These are phyloP conservation scores for Eragrostis nindensis DNA, from an alignment of 176 grass and related monocot genomes.

Conservation along the genomic window DNA sequence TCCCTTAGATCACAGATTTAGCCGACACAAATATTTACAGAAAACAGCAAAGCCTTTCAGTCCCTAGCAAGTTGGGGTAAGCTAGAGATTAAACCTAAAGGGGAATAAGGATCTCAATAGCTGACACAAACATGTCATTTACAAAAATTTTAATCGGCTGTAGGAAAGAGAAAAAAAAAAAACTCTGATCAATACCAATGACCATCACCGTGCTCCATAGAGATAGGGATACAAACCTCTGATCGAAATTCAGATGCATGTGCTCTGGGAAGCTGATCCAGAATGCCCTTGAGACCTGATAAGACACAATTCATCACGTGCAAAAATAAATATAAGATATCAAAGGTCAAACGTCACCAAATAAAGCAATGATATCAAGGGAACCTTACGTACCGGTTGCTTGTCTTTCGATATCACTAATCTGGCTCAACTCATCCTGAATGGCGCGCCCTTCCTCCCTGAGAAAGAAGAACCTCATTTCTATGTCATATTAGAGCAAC, in stretches of 20 bases:
- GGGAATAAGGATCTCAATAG: no score
- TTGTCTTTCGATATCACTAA: slow-evolving; percentile 57
- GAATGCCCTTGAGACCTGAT: slow-evolving; percentile 53
- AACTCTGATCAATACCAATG: background rate
- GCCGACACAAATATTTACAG: background rate
- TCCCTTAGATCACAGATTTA: background rate
- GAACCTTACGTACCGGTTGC: slow-evolving; percentile 49
- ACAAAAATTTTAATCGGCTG: background rate
- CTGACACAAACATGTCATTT: background rate
- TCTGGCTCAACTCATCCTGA: slow-evolving; percentile 52
- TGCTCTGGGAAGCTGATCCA: slow-evolving; percentile 54
- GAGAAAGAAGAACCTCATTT: background rate
- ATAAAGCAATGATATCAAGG: background rate
- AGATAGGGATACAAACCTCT: slow-evolving; percentile 36
- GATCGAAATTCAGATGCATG: slow-evolving; percentile 63
- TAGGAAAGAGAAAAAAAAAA: no score
- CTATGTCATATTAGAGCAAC: slow-evolving; percentile 5
- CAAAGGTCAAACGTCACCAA: background rate
- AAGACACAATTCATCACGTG: slow-evolving; percentile 4
- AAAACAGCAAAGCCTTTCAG: no score
- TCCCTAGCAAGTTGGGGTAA: no score
- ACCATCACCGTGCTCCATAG: background rate
- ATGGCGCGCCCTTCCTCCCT: slow-evolving; percentile 58
- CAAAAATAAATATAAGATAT: background rate
- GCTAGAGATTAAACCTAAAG: no score